Base-by-base conservation (phyloP, 2,329 filamentous ascomycete genomes). In the Waltergamsia citrina region DNA sequence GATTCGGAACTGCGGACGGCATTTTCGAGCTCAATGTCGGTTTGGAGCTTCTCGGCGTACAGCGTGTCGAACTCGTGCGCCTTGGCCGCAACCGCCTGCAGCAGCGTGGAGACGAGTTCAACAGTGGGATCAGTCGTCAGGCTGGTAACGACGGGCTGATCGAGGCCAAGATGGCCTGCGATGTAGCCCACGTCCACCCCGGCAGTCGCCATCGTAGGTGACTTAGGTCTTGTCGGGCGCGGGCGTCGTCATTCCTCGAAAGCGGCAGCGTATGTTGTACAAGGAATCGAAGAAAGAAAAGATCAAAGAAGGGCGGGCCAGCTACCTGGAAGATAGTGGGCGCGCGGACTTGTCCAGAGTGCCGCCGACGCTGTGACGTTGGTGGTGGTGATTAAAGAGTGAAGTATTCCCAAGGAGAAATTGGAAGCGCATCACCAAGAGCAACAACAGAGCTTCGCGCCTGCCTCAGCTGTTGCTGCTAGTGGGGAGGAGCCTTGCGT, bases 11-110 rank as follows among this genome's bases (percentile, higher is more conserved):
- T 83, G 47, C 87, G 81, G 31, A 94, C 81, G 14, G 81, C 82
- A 57, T 86, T 92, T 56, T 98, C 92, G 7, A 96, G 73, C 63
- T 96, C 88, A 29, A 98, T 92, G 49, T 94, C 86, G 29, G 85
- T 67, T 45, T 85, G 81, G 29, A 95, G 71, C 62, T 95, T 96
- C 43, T 94, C 85, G 8, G 90, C 81, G 47, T 81, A 85, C 26
- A 94, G 63, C 25, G 78, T 73, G 52, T 94, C 86, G 48, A 76
- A 81, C 49, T 94, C 86, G 48, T 80, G 83, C 23, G 85, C 86
- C 56, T 92, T 94, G 20, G 67, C 63, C 17, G 80, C 73, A 34
- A 96, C 74, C 18, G 83, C 80, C 41, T 75, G 68, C 26, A 98
- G 71, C 34, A 98, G 68, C 27, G 74, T 66, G 38, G 74, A 71